Base-by-base conservation (phyloP, 2,329 filamentous ascomycete genomes). In the Neophaeococcomyces aloes region DNA sequence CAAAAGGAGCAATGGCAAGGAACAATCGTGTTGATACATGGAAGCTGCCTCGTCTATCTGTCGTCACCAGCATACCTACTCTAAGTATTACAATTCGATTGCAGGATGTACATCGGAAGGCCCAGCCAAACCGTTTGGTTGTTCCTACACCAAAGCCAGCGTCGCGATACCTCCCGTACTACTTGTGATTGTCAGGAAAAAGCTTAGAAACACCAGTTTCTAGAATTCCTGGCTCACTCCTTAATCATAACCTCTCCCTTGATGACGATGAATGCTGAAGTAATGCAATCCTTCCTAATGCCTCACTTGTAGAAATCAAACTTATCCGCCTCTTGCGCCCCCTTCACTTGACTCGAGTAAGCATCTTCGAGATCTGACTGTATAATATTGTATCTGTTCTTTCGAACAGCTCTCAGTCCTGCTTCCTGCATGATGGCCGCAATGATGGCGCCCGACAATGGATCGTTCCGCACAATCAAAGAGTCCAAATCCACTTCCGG, bases 391-490 rank as follows among this genome's bases (percentile, higher is more conserved):
- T 98, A 98, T 58, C 91, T 75, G 68, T 98, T 96, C 79, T 95
- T 96, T 58, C 89, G 77, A 52, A 96, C 89, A 19, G 89, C 89
- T 54, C 88, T 78, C 55, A 98, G 73, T 54, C 91, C 91, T 25
- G 91, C 91, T 69, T 98, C 91, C 66, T 98, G 91, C 91, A 98
- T 98, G 62, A 98, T 94, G 40, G 91, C 91, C 37, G 91, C 88
- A 62, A 98, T 98, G 56, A 98, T 82, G 45, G 91, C 91, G 57
- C 91, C 91, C 38, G 85, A 93, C 38, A 98, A 71, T 2, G 91
- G 91, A 62, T 98, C 91, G 61, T 96, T 98, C 58, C 91, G 80
- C 53, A 95, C 87, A 59, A 98, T 98, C 59, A 98, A 71, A 53
- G 84, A 91, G 67, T 98, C 91, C 50, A 98, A 72, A 62, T 98